Base-by-base conservation (phyloP, 2,329 filamentous ascomycete genomes). In the Aspergillus glaucus region DNA sequence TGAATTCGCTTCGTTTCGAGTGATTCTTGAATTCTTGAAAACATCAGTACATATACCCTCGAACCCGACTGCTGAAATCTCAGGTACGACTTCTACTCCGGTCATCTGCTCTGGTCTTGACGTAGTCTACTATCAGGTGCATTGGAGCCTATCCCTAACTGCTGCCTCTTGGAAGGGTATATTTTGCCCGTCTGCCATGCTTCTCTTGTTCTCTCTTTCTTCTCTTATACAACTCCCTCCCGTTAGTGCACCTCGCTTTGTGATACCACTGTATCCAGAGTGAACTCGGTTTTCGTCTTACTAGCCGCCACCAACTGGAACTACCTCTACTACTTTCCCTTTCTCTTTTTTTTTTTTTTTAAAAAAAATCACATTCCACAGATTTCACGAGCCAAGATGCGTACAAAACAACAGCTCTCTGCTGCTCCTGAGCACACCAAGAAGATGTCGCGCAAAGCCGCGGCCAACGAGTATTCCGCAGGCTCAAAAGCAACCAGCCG, bases 351-450 rank as follows among this genome's bases (percentile, higher is more conserved):
- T 37, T 15, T 40, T 15, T 15, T 15, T 15, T 15, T 15, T 44
- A n/a, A n/a, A n/a, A n/a, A n/a, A n/a, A 49, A 12, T 43, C 37
- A 46, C 32, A 14, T 41, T 36, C n/a, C 40, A 3, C 39, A 6
- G 7, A 21, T 14, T 39, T 15, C 12, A 7, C 22, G 14, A 26
- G 19, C 30, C 42, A 21, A 39, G n/a, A 39, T 30, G 26, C 26
- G 26, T 28, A 34, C 60, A 70, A 26, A 46, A 76, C 75, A 73
- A 72, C 70, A 42, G 73, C 75, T 56, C 65, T 75, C 46, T 69
- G 80, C 55, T 76, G 80, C 57, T 48, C 76, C 83, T 36, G 81
- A 84, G 71, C 81, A 79, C 69, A 75, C 78, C 63, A 85, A 85
- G 70, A 85, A 81, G 17, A 69, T 80, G 43, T 85, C 82, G 46